Evolutionary conservation across 2,329 filamentous ascomycete genomes (phyloP).

Genomic region (Colletotrichum sp.): DNA sequence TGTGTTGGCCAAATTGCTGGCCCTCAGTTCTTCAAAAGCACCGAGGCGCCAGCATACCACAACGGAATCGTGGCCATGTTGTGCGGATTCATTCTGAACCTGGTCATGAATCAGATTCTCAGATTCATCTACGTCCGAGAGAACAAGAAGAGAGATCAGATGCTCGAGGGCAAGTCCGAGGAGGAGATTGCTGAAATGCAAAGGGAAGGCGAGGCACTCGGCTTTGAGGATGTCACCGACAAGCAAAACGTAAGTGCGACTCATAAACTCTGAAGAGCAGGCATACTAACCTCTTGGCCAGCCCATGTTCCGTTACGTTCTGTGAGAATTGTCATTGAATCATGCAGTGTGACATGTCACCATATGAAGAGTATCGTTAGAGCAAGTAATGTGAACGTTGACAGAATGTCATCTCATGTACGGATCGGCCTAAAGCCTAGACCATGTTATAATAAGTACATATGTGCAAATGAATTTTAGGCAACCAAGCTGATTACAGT

Average conservation of each 20-base stretch:
- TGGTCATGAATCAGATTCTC: conserved; percentile 10
- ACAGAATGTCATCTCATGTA: too few species aligned
- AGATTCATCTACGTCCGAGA: conserved; percentile 6
- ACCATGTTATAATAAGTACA: too few species aligned
- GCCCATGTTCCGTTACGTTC: conserved; percentile 18
- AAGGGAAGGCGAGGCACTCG: conserved; percentile 20
- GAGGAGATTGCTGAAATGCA: conserved; percentile 16
- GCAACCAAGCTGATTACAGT: too few species aligned
- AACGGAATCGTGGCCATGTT: conserved; percentile 17
- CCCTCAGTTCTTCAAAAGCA: conserved; percentile 34
- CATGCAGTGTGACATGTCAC: too few species aligned
- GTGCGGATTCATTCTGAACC: conserved; percentile 5
- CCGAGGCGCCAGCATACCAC: conserved; percentile 9
- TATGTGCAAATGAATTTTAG: too few species aligned
- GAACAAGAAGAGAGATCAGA: neutral
- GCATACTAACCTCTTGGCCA: too few species aligned
- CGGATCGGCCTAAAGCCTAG: too few species aligned
- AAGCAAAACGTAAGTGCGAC: conserved; percentile 28
- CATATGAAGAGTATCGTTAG: too few species aligned
- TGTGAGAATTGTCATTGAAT: neutral
- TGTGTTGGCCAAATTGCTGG: conserved; percentile 34
- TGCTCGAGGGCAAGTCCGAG: conserved; percentile 11
- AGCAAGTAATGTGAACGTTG: too few species aligned
- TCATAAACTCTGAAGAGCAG: too few species aligned
- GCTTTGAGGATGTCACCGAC: conserved; percentile 45